Base-by-base conservation (phyloP, 306 rosid species). In the Quercus alba region DNA sequence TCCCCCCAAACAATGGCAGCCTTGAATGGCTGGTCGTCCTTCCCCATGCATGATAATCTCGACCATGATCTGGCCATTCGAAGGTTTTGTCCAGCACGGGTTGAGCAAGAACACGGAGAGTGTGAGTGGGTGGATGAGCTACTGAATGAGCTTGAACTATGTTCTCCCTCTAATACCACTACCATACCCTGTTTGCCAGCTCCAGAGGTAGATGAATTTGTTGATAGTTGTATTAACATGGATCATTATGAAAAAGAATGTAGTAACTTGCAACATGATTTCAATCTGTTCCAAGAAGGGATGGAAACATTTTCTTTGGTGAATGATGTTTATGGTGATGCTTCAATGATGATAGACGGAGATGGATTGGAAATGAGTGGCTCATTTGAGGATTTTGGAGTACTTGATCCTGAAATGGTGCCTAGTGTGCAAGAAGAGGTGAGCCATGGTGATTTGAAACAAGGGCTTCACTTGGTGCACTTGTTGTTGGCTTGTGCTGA, bases 391-490 rank as follows among this genome's bases (percentile, higher is more conserved):
- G 75, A 57, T 6, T 82, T 80, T 49, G 80, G 79, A 72, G 67
- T 51, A 49, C 54, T 3, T 74, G 64, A 59, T 70, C 59, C 81
- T 38, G 83, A 66, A 14, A 31, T 76, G 73, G 75, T 59, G 76
- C 84, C 87, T 61, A 30, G 71, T 70, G 86, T 49, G 58, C 54
- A 49, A 13, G 81, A 76, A 80, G 85, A 82, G 75, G 77, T 55
- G 6, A 88, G 63, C 61, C 84, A 84, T 67, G 84, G 88, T 15
- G 86, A 49, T 49, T 11, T 88, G 73, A 86, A 91, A 71, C 89
- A 88, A 82, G 94, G 98, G 44, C 84, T 93, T 70, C 86, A 91
- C 57, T 89, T 93, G 90, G 94, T 93, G 77, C 94, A 93, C 73
- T 78, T 81, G 87, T 55, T 93, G 19, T 56, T 93, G 80, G 97